phyloP scores from a whole-genome alignment of 2,329 filamentous ascomycete genomes.

The Tolypocladium ovalisporum region DNA sequence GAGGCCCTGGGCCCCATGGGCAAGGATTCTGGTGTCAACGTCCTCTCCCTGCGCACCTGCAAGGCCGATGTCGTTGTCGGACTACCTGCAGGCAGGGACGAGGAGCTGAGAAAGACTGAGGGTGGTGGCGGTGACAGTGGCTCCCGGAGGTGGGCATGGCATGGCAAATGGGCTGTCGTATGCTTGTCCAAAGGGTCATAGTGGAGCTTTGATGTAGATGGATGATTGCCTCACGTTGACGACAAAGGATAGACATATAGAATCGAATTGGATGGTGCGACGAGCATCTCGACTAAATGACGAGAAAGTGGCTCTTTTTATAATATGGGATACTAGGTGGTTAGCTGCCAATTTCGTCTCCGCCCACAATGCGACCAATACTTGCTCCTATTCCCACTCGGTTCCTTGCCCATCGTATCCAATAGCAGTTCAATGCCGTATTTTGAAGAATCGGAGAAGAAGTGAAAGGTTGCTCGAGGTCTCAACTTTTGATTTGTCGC shows the following conservation, averaged over 20 bases:
- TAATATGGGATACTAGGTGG: neutral
- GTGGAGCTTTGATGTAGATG: neutral
- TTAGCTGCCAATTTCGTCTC: neutral
- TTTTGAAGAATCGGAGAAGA: neutral
- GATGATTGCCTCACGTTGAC: neutral
- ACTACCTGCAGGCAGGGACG: constrained; percentile 70
- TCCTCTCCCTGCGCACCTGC: constrained; percentile 82
- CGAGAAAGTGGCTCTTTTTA: too few relatives aligned
- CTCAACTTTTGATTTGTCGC: neutral
- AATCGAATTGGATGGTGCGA: neutral
- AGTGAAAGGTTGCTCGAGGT: neutral
- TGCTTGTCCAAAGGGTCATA: constrained; percentile 30
- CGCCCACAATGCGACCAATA: neutral
- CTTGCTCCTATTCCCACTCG: neutral
- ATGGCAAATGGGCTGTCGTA: constrained; percentile 92
- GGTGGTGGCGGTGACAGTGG: constrained; percentile 60
- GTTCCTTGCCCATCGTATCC: neutral
- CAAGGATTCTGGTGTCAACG: constrained; percentile 67
- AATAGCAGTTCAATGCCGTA: neutral
- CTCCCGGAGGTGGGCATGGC: constrained; percentile 85
- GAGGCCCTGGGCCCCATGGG: constrained; percentile 81
- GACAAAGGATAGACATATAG: constrained; percentile 1
- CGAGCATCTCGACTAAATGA: neutral
- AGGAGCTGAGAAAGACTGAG: constrained; percentile 58
- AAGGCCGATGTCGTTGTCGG: constrained; percentile 95